These are phyloP conservation scores for Apostasia ramifera DNA, from an alignment of 106 monocot genomes.

Conservation along the genomic window DNA sequence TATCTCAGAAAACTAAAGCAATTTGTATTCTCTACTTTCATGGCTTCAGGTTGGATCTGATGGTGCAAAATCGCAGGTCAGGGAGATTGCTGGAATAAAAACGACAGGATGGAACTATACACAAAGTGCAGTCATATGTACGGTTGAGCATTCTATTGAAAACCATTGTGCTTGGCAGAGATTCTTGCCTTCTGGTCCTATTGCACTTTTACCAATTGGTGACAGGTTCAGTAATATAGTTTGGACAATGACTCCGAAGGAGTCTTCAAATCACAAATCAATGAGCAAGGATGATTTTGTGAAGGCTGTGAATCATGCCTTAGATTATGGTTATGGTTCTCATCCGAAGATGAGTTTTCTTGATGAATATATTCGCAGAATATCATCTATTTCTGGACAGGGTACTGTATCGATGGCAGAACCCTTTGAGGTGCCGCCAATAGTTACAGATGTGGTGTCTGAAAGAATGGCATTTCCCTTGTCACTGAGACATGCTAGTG, in stretches of 20 bases:
- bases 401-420: slow-evolving; percentile 42
- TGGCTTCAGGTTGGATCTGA: slow-evolving; percentile 90
- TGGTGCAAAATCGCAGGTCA: slow-evolving; percentile 82
- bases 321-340: slow-evolving; percentile 81
- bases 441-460: slow-evolving; percentile 52
- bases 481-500: slow-evolving; percentile 70
- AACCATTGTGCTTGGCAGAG: slow-evolving; percentile 96
- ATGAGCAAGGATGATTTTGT: slow-evolving; percentile 65
- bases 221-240: slow-evolving; percentile 91
- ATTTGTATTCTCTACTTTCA: not conserved
- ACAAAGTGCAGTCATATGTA: slow-evolving; percentile 90
- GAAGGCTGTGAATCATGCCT: slow-evolving; percentile 70
- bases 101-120: slow-evolving; percentile 79
- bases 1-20: too few species aligned
- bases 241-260: slow-evolving; percentile 87
- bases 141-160: slow-evolving; percentile 67
- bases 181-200: slow-evolving; percentile 93
- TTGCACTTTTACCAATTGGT: slow-evolving; percentile 88
- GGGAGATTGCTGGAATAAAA: slow-evolving; percentile 67
- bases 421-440: slow-evolving; percentile 68
- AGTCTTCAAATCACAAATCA: slow-evolving; percentile 38
- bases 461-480: slow-evolving; percentile 90
- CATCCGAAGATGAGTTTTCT: slow-evolving; percentile 53
- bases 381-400: slow-evolving; percentile 25
- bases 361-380: slow-evolving; percentile 31